phyloP scores from a whole-genome alignment of 2,329 filamentous ascomycete species.

The Beauveria rudraprayagi region DNA sequence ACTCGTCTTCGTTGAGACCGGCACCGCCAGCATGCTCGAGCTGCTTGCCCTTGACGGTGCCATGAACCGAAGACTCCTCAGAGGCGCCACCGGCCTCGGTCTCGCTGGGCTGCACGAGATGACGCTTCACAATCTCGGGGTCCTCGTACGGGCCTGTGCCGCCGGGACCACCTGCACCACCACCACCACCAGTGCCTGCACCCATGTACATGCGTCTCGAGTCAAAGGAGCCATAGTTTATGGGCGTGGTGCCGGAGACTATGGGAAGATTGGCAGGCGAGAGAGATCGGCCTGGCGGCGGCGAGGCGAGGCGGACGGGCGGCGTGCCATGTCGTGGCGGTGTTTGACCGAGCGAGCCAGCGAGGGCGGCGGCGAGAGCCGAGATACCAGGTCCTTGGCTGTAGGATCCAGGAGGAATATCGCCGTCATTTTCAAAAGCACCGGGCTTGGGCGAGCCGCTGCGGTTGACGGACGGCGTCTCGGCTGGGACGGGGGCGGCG shows the following conservation, averaged over 20 bases:
- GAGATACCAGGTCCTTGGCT: slow-evolving; percentile 74
- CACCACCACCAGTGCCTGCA: slow-evolving; percentile 39
- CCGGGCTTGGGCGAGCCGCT: slow-evolving; percentile 25
- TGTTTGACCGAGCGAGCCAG: slow-evolving; percentile 61
- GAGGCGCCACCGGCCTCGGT: slow-evolving; percentile 32
- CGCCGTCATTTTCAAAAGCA: slow-evolving; percentile 48
- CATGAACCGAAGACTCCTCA: slow-evolving; percentile 37
- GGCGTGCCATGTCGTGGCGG: slow-evolving; percentile 64
- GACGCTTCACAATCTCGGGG: slow-evolving; percentile 81
- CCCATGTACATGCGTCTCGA: slow-evolving; percentile 38
- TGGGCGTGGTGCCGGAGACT: slow-evolving; percentile 42
- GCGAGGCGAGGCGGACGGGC: slow-evolving; percentile 38
- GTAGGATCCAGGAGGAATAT: slow-evolving; percentile 57
- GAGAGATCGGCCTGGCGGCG: slow-evolving; percentile 44
- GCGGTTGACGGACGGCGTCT: slow-evolving; percentile 26
- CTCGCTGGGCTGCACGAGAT: slow-evolving; percentile 66
- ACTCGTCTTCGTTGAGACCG: slow-evolving; percentile 63
- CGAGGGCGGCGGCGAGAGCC: slow-evolving; percentile 80
- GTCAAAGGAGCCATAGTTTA: slow-evolving; percentile 82
- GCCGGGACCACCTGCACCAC: slow-evolving; percentile 25
- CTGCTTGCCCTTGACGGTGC: slow-evolving; percentile 47
- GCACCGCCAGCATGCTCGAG: slow-evolving; percentile 28
- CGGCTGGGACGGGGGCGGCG: slow-evolving; percentile 45
- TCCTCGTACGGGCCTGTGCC: slow-evolving; percentile 65
- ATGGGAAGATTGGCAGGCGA: slow-evolving; percentile 31